These are phyloP conservation scores for Salix udensis DNA, from an alignment of 345 rosid species.

Conservation along the genomic window DNA sequence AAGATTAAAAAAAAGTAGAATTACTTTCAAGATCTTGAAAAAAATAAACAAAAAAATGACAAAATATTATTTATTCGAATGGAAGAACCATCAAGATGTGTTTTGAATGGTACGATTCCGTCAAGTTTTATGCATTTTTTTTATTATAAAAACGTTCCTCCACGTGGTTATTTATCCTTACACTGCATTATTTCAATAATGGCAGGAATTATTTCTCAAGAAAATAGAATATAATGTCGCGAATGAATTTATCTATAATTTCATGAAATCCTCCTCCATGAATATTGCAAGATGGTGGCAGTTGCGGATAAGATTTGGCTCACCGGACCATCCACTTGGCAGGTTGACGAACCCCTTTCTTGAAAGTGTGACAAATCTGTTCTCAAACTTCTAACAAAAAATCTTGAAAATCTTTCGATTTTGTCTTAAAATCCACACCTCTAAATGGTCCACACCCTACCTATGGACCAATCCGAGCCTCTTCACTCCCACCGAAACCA, in stretches of 20 bases:
- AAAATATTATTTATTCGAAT: background rate
- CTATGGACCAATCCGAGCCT: background rate
- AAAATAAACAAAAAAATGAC: too few species aligned
- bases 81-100: background rate
- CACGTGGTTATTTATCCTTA: too few species aligned
- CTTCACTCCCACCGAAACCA: background rate
- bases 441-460: too few species aligned
- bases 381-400: background rate
- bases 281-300: background rate
- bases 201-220: background rate
- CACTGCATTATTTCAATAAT: background rate
- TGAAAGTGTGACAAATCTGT: too few species aligned
- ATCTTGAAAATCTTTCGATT: background rate
- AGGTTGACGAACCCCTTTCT: background rate
- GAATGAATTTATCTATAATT: background rate
- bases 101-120: background rate
- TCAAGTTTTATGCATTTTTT: background rate
- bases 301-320: background rate
- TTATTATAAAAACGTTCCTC: background rate
- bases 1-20: too few species aligned
- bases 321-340: background rate
- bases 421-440: background rate
- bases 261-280: background rate
- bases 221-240: too few species aligned
- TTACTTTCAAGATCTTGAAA: too few species aligned